These are phyloP conservation scores for Nakazawaea ambrosiae DNA, from an alignment of 805 yeast species.

Conservation along the genomic window DNA sequence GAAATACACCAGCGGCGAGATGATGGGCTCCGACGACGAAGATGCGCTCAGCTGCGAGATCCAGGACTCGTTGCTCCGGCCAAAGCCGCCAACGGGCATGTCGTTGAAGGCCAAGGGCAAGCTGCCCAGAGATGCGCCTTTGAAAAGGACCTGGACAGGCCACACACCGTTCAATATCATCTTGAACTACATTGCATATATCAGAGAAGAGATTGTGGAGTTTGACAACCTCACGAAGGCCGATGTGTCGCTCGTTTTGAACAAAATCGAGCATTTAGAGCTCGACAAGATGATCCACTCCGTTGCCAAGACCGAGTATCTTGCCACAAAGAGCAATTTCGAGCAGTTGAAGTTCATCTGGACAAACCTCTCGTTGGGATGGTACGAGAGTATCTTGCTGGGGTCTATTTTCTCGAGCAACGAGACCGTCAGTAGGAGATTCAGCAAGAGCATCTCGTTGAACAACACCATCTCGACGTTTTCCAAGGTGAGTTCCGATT, in stretches of 20 bases:
- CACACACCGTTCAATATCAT: constrained; percentile 38
- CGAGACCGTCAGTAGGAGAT: constrained; percentile 48
- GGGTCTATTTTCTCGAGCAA: constrained; percentile 40
- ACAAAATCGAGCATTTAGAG: constrained; percentile 33
- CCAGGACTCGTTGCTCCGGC: constrained; percentile 34
- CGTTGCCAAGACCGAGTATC: constrained; percentile 30
- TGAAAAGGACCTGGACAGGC: constrained; percentile 53
- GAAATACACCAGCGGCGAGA: neutral
- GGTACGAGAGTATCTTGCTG: constrained; percentile 70
- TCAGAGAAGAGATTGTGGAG: constrained; percentile 26
- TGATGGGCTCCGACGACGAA: neutral
- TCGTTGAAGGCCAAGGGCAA: constrained; percentile 49
- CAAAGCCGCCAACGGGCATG: constrained; percentile 55
- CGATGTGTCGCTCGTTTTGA: constrained; percentile 27
- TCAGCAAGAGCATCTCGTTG: constrained; percentile 45
- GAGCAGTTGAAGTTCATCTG: constrained; percentile 50
- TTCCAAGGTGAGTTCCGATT: constrained; percentile 27
- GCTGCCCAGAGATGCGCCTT: constrained; percentile 39
- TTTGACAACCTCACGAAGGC: constrained; percentile 15
- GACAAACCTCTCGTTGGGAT: constrained; percentile 59
- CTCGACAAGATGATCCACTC: constrained; percentile 15
- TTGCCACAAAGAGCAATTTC: constrained; percentile 32
- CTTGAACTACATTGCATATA: constrained; percentile 24
- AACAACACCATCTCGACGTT: constrained; percentile 26
- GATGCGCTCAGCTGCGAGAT: constrained; percentile 16